phyloP scores from a whole-genome alignment of 1,139 yeast species.

The Kodamaea sp. region DNA sequence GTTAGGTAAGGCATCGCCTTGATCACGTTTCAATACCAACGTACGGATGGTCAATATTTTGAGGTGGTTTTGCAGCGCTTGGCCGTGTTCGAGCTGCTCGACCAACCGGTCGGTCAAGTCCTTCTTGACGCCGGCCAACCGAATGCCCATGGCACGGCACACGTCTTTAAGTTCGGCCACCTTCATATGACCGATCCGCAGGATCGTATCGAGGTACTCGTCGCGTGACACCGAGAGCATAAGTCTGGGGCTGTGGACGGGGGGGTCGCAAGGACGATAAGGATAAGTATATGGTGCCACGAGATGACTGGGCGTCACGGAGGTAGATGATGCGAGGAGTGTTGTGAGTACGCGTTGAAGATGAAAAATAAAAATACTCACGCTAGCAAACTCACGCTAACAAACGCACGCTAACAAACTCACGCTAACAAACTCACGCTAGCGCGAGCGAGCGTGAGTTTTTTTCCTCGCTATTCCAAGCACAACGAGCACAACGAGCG shows the following conservation, averaged over 20 bases:
- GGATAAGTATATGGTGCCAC: background rate
- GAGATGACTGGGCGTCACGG: background rate
- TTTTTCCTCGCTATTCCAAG: no score
- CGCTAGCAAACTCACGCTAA: no score
- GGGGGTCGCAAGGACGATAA: slow-evolving; percentile 7
- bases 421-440: no score
- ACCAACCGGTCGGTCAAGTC: slow-evolving; percentile 48
- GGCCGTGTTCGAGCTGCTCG: slow-evolving; percentile 35
- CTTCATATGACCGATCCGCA: slow-evolving; percentile 13
- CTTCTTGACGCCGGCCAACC: slow-evolving; percentile 48
- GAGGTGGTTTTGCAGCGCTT: slow-evolving; percentile 32
- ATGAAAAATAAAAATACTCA: no score
- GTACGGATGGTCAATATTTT: slow-evolving; percentile 43
- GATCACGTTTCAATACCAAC: slow-evolving; percentile 35
- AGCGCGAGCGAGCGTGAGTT: no score
- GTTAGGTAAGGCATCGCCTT: slow-evolving; percentile 35
- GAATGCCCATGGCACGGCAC: slow-evolving; percentile 38
- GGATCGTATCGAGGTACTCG: slow-evolving; percentile 13
- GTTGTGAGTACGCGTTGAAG: no score
- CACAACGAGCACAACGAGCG: no score
- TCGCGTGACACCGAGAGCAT: background rate
- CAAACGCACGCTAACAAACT: no score
- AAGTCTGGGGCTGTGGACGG: slow-evolving; percentile 4
- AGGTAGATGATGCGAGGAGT: no score
- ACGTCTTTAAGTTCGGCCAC: slow-evolving; percentile 19